phyloP scores from a whole-genome alignment of 208 protist genomes.

The Trypanosoma conorhini region DNA sequence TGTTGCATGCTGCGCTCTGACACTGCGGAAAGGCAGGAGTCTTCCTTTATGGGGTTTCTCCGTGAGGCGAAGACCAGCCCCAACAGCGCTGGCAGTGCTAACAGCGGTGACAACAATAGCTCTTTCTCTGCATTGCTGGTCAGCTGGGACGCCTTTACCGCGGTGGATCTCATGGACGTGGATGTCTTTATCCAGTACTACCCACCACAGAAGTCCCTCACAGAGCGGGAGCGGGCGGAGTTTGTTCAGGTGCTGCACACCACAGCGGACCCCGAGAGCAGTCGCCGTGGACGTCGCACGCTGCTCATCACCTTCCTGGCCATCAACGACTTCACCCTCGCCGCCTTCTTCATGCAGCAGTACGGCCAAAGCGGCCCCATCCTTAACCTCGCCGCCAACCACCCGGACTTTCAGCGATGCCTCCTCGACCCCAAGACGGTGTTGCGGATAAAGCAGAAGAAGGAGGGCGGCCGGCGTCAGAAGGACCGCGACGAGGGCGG shows the following conservation, averaged over 20 bases:
- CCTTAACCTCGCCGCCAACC: constrained; percentile 53
- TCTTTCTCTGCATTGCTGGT: constrained; percentile 38
- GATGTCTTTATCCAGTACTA: constrained; percentile 77
- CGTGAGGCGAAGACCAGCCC: constrained; percentile 10
- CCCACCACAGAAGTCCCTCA: constrained; percentile 78
- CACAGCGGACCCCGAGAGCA: constrained; percentile 52
- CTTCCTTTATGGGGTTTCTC: constrained; percentile 27
- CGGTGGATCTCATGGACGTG: constrained; percentile 78
- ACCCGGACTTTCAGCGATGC: constrained; percentile 56
- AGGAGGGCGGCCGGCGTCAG: constrained; percentile 30
- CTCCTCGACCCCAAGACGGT: constrained; percentile 27
- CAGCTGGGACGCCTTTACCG: constrained; percentile 65
- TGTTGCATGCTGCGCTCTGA: constrained; percentile 52
- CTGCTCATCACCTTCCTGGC: constrained; percentile 60
- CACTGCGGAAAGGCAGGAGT: constrained; percentile 29
- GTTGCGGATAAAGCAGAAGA: constrained; percentile 50
- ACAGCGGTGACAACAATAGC: not conserved
- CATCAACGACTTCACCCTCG: constrained; percentile 60
- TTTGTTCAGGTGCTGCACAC: constrained; percentile 79
- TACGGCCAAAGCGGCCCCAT: constrained; percentile 71
- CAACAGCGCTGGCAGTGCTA: not conserved
- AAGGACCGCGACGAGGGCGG: constrained; percentile 18
- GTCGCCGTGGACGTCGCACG: constrained; percentile 24
- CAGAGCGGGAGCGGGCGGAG: constrained; percentile 60
- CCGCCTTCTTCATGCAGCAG: constrained; percentile 66